phyloP scores from a whole-genome alignment of 495 filamentous ascomycete species.

The Beverwykella pulmonaria region DNA sequence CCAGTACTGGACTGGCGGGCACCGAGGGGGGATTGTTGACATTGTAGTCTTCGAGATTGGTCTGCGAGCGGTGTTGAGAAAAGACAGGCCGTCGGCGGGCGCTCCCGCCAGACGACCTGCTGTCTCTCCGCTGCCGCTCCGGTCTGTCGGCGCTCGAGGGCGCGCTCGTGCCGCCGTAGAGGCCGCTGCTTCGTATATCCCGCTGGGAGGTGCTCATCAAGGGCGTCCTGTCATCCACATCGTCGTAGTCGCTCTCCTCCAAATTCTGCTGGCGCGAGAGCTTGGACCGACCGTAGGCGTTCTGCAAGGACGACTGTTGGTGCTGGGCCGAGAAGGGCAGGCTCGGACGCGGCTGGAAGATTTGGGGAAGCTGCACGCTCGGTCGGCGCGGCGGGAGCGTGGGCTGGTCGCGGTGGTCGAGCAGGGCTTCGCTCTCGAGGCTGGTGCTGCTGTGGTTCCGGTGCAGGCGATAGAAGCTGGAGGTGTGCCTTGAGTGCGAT shows the following conservation, averaged over 20 bases:
- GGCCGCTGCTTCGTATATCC: constrained; percentile 11
- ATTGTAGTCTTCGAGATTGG: constrained; percentile 61
- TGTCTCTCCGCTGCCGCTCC: constrained; percentile 9
- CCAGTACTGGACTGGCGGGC: constrained; percentile 70
- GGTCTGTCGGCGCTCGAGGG: constrained; percentile 22
- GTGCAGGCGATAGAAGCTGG: constrained; percentile 44
- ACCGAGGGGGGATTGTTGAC: constrained; percentile 97
- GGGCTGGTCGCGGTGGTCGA: constrained; percentile 43
- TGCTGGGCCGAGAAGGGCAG: background rate
- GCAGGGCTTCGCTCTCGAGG: constrained; percentile 47
- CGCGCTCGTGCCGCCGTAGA: constrained; percentile 36
- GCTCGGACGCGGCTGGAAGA: constrained; percentile 16
- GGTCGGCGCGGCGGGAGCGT: constrained; percentile 22
- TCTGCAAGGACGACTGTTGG: background rate
- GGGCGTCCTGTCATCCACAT: constrained; percentile 43
- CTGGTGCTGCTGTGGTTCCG: constrained; percentile 43
- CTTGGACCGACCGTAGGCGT: constrained; percentile 25
- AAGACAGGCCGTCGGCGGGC: constrained; percentile 33
- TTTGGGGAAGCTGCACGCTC: constrained; percentile 20
- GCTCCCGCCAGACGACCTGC: constrained; percentile 20
- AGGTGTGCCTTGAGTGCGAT: constrained; percentile 35
- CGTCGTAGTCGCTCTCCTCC: constrained; percentile 38
- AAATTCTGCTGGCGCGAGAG: constrained; percentile 34
- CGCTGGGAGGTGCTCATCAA: constrained; percentile 36
- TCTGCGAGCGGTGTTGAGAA: constrained; percentile 10